Conservation (phyloP, 805 yeast species). For the Maudiozyma turicensis region DNA sequence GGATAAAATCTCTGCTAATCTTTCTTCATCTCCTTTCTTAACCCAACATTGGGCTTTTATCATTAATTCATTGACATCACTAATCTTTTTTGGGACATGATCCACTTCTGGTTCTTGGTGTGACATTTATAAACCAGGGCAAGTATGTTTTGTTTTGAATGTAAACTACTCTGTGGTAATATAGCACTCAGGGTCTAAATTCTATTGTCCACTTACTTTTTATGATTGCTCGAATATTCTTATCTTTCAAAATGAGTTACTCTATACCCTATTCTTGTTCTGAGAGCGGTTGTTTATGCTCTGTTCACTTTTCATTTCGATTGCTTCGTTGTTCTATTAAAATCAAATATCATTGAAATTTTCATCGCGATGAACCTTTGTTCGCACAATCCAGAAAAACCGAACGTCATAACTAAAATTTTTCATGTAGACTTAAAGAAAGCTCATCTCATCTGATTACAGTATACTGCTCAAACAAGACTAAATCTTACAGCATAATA, state of each 20-base stretch:
- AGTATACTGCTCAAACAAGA: no score
- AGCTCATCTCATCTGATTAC: neutral
- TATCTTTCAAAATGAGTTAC: no score
- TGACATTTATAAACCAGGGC: slow-evolving; percentile 1
- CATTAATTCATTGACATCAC: slow-evolving; percentile 40
- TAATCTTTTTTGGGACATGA: slow-evolving; percentile 22
- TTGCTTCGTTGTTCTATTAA: no score
- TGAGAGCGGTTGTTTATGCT: no score
- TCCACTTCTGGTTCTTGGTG: slow-evolving; percentile 13
- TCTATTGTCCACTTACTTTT: neutral
- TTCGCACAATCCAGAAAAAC: neutral
- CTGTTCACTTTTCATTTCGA: no score
- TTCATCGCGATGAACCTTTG: neutral
- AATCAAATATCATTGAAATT: neutral
- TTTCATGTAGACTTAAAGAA: neutral
- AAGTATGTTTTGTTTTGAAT: slow-evolving; percentile 5
- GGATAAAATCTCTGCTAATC: slow-evolving; percentile 80
- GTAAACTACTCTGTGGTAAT: neutral
- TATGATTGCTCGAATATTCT: no score
- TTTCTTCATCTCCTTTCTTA: slow-evolving; percentile 65
- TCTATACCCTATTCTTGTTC: no score
- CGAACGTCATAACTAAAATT: neutral
- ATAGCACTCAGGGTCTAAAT: neutral
- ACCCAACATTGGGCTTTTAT: slow-evolving; percentile 80
- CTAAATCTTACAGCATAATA: no score